phyloP scores from a whole-genome alignment of 768 basidiomycete genomes.

The Boletus pseudopeckii region DNA sequence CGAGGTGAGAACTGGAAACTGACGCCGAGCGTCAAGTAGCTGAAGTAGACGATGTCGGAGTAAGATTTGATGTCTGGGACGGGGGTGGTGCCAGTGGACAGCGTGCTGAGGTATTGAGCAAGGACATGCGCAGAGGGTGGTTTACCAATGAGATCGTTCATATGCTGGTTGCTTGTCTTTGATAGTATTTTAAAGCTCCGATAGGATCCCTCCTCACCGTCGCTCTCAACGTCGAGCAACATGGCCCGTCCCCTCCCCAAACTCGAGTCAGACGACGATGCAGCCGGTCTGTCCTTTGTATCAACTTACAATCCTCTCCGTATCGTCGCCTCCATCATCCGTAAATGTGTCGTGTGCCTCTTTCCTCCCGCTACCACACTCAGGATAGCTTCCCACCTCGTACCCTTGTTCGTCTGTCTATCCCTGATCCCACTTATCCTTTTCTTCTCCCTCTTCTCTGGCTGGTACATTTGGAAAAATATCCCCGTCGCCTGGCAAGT shows the following conservation, averaged over 20 bases:
- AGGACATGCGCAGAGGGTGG: constrained; percentile 47
- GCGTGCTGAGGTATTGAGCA: constrained; percentile 38
- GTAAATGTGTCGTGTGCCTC: constrained; percentile 6
- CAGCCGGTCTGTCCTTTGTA: neutral
- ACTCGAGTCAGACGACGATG: constrained; percentile 17
- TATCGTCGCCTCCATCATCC: neutral
- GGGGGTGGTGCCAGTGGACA: constrained; percentile 27
- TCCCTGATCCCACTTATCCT: constrained; percentile 61
- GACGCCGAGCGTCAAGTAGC: constrained; percentile 74
- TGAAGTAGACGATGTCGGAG: constrained; percentile 82
- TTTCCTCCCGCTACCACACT: constrained; percentile 14
- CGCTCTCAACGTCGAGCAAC: constrained; percentile 7
- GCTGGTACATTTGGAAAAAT: constrained; percentile 71
- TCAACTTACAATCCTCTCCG: constrained; percentile 9
- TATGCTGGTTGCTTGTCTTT: too few species aligned
- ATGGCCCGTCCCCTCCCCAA: constrained; percentile 24
- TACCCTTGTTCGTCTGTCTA: constrained; percentile 62
- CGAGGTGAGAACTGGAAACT: constrained; percentile 75
- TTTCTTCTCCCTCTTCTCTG: constrained; percentile 61
- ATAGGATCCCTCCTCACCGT: constrained; percentile 8
- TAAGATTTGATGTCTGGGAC: constrained; percentile 72
- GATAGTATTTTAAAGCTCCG: constrained; percentile 22
- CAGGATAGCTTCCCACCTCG: constrained; percentile 52
- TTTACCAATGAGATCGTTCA: constrained; percentile 52
- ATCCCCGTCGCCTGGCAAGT: constrained; percentile 69